Conservation (phyloP, 2,329 filamentous ascomycete genomes). For the Diaporthe capsici region DNA sequence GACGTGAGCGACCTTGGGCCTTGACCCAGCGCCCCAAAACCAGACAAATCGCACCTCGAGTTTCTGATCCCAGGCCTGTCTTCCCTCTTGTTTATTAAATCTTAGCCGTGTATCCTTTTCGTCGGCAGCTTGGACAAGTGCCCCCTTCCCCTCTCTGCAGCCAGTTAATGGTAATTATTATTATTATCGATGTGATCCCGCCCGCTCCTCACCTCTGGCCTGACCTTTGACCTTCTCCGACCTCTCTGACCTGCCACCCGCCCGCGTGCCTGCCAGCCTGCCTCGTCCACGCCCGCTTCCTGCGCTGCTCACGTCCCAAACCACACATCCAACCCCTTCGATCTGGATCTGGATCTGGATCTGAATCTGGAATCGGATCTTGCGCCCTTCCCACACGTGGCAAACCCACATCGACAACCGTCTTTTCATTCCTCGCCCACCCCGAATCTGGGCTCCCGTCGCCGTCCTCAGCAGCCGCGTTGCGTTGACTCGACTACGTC, state of each 20-base stretch:
- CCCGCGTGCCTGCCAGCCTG: neutral
- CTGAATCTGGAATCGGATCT: constrained; percentile 26
- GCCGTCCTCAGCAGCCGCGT: constrained; percentile 2
- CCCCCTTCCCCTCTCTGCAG: constrained; percentile 18
- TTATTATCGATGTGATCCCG: constrained; percentile 36
- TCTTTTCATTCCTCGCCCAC: neutral
- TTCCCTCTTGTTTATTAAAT: constrained; percentile 41
- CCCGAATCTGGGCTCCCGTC: neutral
- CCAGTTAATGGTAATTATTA: constrained; percentile 39
- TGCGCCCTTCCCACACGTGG: constrained; percentile 32
- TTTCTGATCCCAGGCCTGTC: constrained; percentile 38
- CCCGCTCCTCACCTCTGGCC: constrained; percentile 28
- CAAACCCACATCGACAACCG: constrained; percentile 11
- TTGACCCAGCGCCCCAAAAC: constrained; percentile 28
- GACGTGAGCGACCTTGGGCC: constrained; percentile 9
- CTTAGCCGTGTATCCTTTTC: constrained; percentile 37
- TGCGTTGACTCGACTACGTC: constrained; percentile 14
- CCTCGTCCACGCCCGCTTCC: neutral
- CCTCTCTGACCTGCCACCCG: constrained; percentile 1
- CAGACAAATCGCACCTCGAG: constrained; percentile 41
- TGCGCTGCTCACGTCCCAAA: neutral
- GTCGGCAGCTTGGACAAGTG: constrained; percentile 36
- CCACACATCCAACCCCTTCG: neutral
- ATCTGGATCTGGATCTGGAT: constrained; percentile 23
- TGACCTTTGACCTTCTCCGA: constrained; percentile 19